Base-by-base conservation (phyloP, 257 asterid species). In the Scutellaria barbata region DNA sequence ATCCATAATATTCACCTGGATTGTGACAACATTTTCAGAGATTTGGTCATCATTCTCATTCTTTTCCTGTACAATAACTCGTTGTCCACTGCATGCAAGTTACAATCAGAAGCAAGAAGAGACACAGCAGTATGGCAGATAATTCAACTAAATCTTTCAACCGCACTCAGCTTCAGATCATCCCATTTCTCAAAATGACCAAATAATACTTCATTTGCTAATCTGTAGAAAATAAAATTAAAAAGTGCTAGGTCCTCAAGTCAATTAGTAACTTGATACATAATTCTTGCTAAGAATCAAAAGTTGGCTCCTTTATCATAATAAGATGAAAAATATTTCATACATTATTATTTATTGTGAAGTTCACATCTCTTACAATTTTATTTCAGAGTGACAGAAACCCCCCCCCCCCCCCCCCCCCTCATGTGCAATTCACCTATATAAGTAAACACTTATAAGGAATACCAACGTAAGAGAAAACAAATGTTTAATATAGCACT, bases 61-160 rank as follows among this genome's bases (percentile, higher is more conserved):
- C 73, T 67, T 74, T 47, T 92, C 97, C 79, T 85, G 96, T 75
- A 95, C 87, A 25, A 84, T 76, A 47, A 95, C 90, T 84, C 90
- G 78, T 75, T 95, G 99, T 63, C 95, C 99, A 69, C 99, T 92
- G 92, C 84, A 82, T 65, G 79, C 62, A 74, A 53, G 69, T 60
- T 41, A 66, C 50, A 74, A 73, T 69, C 46, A 78, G 81, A 69
- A 77, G 41, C 53, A 71, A 67, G 39, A 74, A 20, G 39, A 66
- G 66, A 62, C 52, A 76, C 41, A 39, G 30, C 46, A 50, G n/a
- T 42, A 69, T 10, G 73, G 45, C 75, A 54, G 48, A 74, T 67
- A 46, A 22, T 39, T 60, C 35, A 39, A n/a, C 61, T 30, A 30
- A 30, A 30, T 47, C 66, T n/a, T 16, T 35, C 63, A 37, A 46